These are phyloP conservation scores for Fraxinus sp. DNA, from an alignment of 305 asterid species.

Conservation along the genomic window DNA sequence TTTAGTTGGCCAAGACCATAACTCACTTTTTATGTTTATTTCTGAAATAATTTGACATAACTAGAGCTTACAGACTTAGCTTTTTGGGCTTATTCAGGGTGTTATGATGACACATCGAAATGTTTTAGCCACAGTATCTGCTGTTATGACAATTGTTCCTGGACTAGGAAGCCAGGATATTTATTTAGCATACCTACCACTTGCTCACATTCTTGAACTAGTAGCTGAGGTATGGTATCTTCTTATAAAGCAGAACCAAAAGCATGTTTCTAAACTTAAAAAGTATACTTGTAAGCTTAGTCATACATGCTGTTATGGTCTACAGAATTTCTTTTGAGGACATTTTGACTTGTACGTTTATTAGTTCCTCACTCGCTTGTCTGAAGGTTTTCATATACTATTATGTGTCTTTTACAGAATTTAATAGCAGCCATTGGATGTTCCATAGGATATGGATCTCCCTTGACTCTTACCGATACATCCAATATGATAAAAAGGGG, in stretches of 20 bases:
- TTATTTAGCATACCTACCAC: conserved; percentile 89
- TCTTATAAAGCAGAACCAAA: background rate
- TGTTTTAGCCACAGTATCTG: conserved; percentile 85
- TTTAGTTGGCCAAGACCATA: background rate
- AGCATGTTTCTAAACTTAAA: background rate
- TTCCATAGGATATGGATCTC: conserved; percentile 96
- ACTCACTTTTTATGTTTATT: background rate
- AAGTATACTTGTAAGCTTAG: background rate
- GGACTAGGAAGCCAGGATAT: conserved; percentile 70
- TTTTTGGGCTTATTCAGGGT: conserved; percentile 50
- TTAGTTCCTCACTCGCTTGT: conserved; percentile 7
- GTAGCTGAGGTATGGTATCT: conserved; percentile 86
- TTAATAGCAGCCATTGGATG: conserved; percentile 74
- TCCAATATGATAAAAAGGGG: conserved; percentile 92
- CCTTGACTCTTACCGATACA: conserved; percentile 92
- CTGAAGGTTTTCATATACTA: background rate
- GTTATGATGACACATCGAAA: conserved; percentile 98
- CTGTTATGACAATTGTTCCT: conserved; percentile 89
- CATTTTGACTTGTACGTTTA: conserved; percentile 2
- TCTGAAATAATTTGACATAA: background rate
- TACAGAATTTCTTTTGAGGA: background rate
- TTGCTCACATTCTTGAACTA: conserved; percentile 95
- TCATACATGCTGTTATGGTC: background rate
- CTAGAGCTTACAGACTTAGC: background rate
- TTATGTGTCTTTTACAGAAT: conserved; percentile 47